Evolutionary conservation across 2,329 filamentous ascomycete genomes (phyloP).

Genomic region (Phyllosticta citribraziliensis): DNA sequence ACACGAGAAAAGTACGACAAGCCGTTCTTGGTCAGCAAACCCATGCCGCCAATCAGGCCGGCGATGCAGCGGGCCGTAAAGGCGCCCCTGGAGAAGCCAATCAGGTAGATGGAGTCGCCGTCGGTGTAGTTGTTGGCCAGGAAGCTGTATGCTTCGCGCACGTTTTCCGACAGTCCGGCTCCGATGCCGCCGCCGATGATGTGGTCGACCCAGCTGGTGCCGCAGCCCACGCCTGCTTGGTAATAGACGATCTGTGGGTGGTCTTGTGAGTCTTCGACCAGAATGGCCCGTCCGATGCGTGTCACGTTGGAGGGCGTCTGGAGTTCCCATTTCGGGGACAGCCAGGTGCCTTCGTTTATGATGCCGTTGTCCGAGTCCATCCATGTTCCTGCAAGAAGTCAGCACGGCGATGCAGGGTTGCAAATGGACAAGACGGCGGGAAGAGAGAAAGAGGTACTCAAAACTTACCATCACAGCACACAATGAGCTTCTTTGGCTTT

Average conservation of each 20-base stretch:
- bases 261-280: constrained; percentile 19
- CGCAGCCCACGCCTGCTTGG: constrained; percentile 31
- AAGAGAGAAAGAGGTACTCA: not conserved
- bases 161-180: constrained; percentile 32
- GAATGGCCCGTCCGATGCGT: constrained; percentile 27
- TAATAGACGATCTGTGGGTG: constrained; percentile 33
- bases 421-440: not conserved
- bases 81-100: constrained; percentile 48
- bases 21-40: constrained; percentile 14
- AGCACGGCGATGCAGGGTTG: not conserved
- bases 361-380: constrained; percentile 12
- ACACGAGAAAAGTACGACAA: constrained; percentile 13
- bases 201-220: constrained; percentile 11
- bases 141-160: constrained; percentile 54
- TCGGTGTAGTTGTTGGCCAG: constrained; percentile 52
- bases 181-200: constrained; percentile 16
- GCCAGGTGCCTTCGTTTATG: constrained; percentile 2
- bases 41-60: constrained; percentile 16
- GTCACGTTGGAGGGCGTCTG: constrained; percentile 30
- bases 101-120: constrained; percentile 44
- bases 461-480: constrained; percentile 9
- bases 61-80: constrained; percentile 35
- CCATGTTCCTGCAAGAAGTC: not conserved
- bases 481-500: constrained; percentile 8
- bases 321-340: not conserved